phyloP scores from a whole-genome alignment of 73 alveolate genomes.

The Paramecium biaurelia region DNA sequence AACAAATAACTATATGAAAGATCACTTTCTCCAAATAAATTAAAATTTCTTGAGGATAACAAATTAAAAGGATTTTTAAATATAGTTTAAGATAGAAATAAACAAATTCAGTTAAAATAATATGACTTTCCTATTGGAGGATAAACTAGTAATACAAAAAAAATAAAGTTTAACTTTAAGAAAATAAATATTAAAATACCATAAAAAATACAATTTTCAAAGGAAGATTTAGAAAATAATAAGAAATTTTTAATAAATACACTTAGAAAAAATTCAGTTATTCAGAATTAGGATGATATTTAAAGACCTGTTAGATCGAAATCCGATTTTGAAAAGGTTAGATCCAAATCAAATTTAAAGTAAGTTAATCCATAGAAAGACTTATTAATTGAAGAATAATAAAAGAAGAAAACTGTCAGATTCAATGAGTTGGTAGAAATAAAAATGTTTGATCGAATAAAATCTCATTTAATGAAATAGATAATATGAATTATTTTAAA shows the following conservation, averaged over 20 bases:
- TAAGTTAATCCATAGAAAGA: neutral
- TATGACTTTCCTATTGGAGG: neutral
- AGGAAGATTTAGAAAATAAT: neutral
- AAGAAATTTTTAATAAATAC: neutral
- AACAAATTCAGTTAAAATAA: neutral
- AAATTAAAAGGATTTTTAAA: conserved; percentile 1
- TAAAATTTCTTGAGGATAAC: neutral
- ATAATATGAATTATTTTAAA: neutral
- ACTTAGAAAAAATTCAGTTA: neutral
- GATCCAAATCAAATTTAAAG: conserved; percentile 12
- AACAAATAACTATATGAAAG: neutral
- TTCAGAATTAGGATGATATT: neutral
- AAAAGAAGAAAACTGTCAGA: neutral
- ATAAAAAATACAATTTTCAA: neutral
- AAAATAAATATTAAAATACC: neutral
- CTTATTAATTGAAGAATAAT: neutral
- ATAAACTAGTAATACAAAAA: neutral
- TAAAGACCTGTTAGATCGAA: neutral
- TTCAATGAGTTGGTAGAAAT: neutral
- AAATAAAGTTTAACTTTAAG: neutral
- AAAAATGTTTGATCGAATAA: neutral
- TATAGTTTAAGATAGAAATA: neutral
- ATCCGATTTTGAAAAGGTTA: neutral
- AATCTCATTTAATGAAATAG: neutral
- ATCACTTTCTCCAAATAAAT: neutral